Percentiles rank a stretch among this genome's conserved stretches.
These are phyloP conservation scores for Melastoma candidum DNA, from an alignment of 441 rosid species.

Conservation along the genomic window DNA sequence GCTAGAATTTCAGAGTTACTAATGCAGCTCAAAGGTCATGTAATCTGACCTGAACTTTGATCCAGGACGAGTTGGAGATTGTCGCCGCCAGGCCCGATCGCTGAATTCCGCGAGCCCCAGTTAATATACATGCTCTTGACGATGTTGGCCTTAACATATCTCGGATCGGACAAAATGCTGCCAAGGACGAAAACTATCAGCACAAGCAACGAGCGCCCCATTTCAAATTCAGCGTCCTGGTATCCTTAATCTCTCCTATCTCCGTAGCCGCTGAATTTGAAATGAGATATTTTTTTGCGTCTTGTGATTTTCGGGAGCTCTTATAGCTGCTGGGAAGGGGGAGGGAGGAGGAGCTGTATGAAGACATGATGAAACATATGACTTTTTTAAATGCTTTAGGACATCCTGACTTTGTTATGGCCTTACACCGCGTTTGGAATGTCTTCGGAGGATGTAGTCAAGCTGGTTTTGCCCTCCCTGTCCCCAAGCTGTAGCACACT, in stretches of 20 bases:
- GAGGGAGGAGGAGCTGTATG: no score
- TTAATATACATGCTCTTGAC: conserved; percentile 43
- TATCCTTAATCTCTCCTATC: background rate
- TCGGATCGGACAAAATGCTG: conserved; percentile 25
- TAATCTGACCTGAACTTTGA: conserved; percentile 41
- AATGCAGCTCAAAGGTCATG: background rate
- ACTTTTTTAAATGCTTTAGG: no score
- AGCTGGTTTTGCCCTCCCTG: no score
- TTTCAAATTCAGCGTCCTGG: conserved; percentile 15
- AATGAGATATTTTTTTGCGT: no score
- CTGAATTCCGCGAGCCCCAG: conserved; percentile 54
- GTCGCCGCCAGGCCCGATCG: conserved; percentile 25
- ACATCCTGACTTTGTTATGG: no score
- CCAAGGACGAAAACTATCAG: conserved; percentile 24
- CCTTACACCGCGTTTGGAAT: no score
- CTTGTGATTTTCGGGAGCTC: no score
- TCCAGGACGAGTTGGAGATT: conserved; percentile 58
- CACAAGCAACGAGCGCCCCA: conserved; percentile 25
- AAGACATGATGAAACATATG: no score
- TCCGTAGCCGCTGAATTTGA: no score
- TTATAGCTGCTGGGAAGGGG: no score
- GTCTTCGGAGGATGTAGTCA: no score
- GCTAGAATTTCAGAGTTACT: background rate
- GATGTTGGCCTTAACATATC: conserved; percentile 36
- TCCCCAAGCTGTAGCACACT: no score